Percentiles rank a stretch among this genome's conserved stretches.
Conservation (phyloP, 495 filamentous ascomycete genomes). For the Amphirosellinia nigrospora region DNA sequence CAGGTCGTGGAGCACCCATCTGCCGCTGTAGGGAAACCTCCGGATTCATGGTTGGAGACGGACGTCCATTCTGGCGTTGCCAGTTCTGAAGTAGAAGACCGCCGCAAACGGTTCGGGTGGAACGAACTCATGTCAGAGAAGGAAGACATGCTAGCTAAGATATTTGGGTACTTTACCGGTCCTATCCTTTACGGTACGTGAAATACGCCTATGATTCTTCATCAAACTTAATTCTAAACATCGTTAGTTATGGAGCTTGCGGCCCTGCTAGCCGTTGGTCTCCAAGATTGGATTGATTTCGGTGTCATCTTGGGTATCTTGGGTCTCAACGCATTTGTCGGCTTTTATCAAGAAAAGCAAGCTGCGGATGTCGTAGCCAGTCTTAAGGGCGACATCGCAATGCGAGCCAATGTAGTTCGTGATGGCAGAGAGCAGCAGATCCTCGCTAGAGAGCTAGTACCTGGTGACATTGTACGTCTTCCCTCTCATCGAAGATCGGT, state of each 20-base stretch:
- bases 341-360: slow-evolving; percentile 89
- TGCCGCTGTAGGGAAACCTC: slow-evolving; percentile 54
- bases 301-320: slow-evolving; percentile 84
- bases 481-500: slow-evolving; percentile 7
- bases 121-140: slow-evolving; percentile 81
- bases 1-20: slow-evolving; percentile 37
- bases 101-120: slow-evolving; percentile 71
- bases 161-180: slow-evolving; percentile 80
- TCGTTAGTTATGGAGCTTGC: slow-evolving; percentile 81
- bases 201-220: slow-evolving; percentile 10
- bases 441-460: slow-evolving; percentile 78
- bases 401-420: slow-evolving; percentile 75
- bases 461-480: slow-evolving; percentile 76
- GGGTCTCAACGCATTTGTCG: slow-evolving; percentile 78
- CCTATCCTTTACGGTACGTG: slow-evolving; percentile 82
- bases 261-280: slow-evolving; percentile 77
- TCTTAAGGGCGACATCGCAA: slow-evolving; percentile 84
- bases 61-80: slow-evolving; percentile 70
- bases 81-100: slow-evolving; percentile 63
- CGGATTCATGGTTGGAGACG: slow-evolving; percentile 76
- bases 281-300: slow-evolving; percentile 82
- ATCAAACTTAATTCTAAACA: not conserved
- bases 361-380: slow-evolving; percentile 82
- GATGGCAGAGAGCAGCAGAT: slow-evolving; percentile 75
- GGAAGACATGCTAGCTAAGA: slow-evolving; percentile 77